Percentiles rank a stretch among this genome's conserved stretches.
Conservation (phyloP, 2,329 filamentous ascomycete genomes). For the Pezicula rhizophila region DNA sequence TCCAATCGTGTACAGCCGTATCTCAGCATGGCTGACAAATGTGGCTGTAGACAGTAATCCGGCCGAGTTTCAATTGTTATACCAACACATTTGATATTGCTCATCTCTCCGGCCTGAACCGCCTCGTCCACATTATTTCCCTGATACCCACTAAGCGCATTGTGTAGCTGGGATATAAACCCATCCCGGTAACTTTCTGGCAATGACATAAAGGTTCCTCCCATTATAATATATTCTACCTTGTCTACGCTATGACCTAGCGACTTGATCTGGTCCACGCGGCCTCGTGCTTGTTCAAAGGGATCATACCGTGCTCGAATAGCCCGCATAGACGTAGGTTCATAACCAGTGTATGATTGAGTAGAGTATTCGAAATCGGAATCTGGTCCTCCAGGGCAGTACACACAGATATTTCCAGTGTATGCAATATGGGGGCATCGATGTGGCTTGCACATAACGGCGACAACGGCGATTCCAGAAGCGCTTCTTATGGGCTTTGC, state of each 20-base stretch:
- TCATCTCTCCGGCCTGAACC: conserved; percentile 90
- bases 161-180: conserved; percentile 94
- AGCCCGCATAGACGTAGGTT: conserved; percentile 96
- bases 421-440: conserved; percentile 97
- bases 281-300: conserved; percentile 91
- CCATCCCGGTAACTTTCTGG: conserved; percentile 82
- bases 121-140: conserved; percentile 93
- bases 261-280: conserved; percentile 94
- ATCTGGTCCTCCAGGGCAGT: conserved; percentile 94
- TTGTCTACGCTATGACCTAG: conserved; percentile 97
- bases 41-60: conserved; percentile 94
- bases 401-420: conserved; percentile 98
- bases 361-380: conserved; percentile 99
- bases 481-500: conserved; percentile 96
- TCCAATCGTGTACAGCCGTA: conserved; percentile 95
- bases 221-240: conserved; percentile 99
- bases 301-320: conserved; percentile 96
- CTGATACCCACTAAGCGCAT: conserved; percentile 92
- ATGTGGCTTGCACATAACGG: conserved; percentile 99
- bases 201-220: conserved; percentile 97
- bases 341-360: conserved; percentile 97
- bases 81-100: conserved; percentile 93
- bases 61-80: conserved; percentile 98
- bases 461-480: conserved; percentile 94
- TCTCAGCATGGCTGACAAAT: conserved; percentile 91